Evolutionary conservation across 768 basidiomycete genomes (phyloP).

Genomic region (Lyophyllum decastes): DNA sequence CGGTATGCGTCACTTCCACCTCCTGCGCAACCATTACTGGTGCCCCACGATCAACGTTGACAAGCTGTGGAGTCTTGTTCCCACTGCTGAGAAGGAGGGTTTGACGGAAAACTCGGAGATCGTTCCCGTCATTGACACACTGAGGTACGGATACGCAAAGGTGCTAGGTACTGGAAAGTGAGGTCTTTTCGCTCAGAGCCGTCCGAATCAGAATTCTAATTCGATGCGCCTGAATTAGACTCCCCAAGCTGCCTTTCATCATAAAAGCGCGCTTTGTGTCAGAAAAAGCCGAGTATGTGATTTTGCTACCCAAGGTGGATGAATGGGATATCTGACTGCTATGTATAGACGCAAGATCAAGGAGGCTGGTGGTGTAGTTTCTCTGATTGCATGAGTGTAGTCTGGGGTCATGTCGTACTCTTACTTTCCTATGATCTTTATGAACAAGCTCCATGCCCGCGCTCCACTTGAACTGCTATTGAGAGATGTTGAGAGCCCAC

Average conservation of each 20-base stretch:
- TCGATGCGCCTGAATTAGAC: conserved; percentile 38
- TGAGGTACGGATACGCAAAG: conserved; percentile 85
- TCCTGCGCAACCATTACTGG: conserved; percentile 90
- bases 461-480: neutral
- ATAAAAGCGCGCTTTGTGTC: conserved; percentile 98
- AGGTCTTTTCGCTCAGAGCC: conserved; percentile 31
- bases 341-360: conserved; percentile 70
- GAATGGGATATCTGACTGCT: neutral
- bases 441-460: conserved; percentile 26
- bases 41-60: conserved; percentile 98
- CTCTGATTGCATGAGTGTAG: conserved; percentile 76
- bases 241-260: conserved; percentile 92
- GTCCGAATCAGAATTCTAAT: neutral
- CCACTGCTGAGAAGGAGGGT: conserved; percentile 78
- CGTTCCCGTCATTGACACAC: conserved; percentile 94
- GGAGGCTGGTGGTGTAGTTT: conserved; percentile 93
- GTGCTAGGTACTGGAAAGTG: conserved; percentile 93
- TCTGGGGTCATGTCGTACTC: conserved; percentile 27
- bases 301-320: neutral
- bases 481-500: neutral
- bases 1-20: conserved; percentile 99
- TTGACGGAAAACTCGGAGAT: conserved; percentile 73
- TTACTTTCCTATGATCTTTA: conserved; percentile 19
- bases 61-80: conserved; percentile 93
- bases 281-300: conserved; percentile 71